Evolutionary conservation across 306 rosid genomes (phyloP).

Genomic region (Prunus mume): DNA sequence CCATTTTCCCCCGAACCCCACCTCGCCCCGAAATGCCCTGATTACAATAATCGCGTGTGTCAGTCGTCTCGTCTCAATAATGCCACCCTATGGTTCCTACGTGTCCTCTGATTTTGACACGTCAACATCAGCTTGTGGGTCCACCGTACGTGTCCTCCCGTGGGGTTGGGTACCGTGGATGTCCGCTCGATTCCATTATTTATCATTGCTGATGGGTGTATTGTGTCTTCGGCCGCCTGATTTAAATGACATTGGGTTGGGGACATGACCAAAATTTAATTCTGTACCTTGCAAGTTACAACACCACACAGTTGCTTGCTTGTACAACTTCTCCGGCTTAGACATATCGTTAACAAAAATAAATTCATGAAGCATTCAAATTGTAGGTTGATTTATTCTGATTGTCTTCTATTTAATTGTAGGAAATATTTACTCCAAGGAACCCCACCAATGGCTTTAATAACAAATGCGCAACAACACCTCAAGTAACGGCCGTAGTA

Average conservation of each 20-base stretch:
- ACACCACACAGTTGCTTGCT: neutral
- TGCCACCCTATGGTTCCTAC: neutral
- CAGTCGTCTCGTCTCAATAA: conserved; percentile 17
- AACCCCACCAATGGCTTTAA: no score
- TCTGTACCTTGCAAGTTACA: neutral
- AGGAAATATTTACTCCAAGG: no score
- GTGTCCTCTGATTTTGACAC: conserved; percentile 16
- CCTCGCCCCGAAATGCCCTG: conserved; percentile 4
- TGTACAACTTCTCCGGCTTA: neutral
- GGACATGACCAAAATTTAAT: neutral
- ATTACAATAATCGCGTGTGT: conserved; percentile 23
- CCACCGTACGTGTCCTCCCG: neutral
- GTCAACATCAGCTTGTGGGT: conserved; percentile 4
- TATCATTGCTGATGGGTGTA: neutral
- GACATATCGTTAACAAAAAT: no score
- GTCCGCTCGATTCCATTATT: neutral
- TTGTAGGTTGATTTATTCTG: no score
- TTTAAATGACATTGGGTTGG: neutral
- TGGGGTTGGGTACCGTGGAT: neutral
- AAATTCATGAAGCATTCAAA: no score
- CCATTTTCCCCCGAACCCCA: neutral
- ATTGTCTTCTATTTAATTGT: no score
- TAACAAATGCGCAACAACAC: no score
- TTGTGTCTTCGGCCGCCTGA: neutral
- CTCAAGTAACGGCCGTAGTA: no score